Percentiles rank a stretch among this genome's conserved stretches.
Evolutionary conservation across 2,329 filamentous ascomycete species (phyloP).

Genomic region (Aspergillus calidoustus): DNA sequence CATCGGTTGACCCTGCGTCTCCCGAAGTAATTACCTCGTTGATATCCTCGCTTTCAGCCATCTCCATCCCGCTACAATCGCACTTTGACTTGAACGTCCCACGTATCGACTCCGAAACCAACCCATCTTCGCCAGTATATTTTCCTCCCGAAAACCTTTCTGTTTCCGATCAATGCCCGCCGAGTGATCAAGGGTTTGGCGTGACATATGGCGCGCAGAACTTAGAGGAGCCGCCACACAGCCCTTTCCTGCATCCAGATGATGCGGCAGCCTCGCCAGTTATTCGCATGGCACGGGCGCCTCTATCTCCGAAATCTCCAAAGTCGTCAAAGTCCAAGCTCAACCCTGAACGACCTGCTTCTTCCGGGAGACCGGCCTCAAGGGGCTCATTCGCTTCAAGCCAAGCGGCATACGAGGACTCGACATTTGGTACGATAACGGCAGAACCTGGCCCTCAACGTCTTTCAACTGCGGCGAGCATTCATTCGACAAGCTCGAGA

Average conservation of each 20-base stretch:
- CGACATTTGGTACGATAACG: slow-evolving; percentile 46
- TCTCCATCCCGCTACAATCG: slow-evolving; percentile 66
- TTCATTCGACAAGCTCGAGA: slow-evolving; percentile 46
- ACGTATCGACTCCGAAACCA: slow-evolving; percentile 47
- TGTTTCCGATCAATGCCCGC: slow-evolving; percentile 32
- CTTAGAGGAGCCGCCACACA: slow-evolving; percentile 56
- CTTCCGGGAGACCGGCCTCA: slow-evolving; percentile 38
- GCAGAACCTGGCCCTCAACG: slow-evolving; percentile 43
- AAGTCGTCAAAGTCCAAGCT: slow-evolving; percentile 53
- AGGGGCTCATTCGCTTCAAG: slow-evolving; percentile 44
- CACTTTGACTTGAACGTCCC: slow-evolving; percentile 67
- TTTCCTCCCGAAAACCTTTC: slow-evolving; percentile 29
- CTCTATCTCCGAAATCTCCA: slow-evolving; percentile 71
- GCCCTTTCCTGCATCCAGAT: slow-evolving; percentile 56
- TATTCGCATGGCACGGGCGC: slow-evolving; percentile 79
- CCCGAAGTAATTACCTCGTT: slow-evolving; percentile 61
- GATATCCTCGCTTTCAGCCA: slow-evolving; percentile 64
- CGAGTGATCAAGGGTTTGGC: slow-evolving; percentile 59
- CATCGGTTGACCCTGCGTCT: slow-evolving; percentile 47
- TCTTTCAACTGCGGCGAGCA: slow-evolving; percentile 43
- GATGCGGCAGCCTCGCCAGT: slow-evolving; percentile 70
- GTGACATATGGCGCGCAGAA: slow-evolving; percentile 74
- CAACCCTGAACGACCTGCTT: slow-evolving; percentile 28
- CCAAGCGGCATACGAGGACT: slow-evolving; percentile 38
- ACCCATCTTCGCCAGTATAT: slow-evolving; percentile 39